Evolutionary conservation across 768 basidiomycete genomes (phyloP), one percentile per base, ranked within the genome.

Genomic region (Leucosporidium scottii): DNA sequence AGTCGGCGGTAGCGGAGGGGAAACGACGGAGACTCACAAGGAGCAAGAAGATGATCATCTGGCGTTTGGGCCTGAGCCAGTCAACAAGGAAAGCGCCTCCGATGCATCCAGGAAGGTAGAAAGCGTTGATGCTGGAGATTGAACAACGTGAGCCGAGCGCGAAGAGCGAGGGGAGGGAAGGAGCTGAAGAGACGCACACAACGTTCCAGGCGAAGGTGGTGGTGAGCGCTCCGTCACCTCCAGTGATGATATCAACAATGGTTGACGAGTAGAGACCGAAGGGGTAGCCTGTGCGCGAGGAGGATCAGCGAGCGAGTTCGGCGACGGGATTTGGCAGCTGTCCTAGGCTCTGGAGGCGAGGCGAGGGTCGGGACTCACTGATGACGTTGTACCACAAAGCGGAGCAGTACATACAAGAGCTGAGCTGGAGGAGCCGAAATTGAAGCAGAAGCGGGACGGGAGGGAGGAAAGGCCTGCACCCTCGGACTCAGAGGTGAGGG

Each of bases 331-430:
- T n/a, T n/a, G n/a, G n/a, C n/a, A n/a, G n/a, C n/a, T n/a, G n/a
- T n/a, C n/a, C n/a, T n/a, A n/a, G n/a, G n/a, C n/a, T 84, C 92
- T 91, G 93, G 23, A 91, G 91, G 69, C 93, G 86, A 18, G 88
- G 82, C 54, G 6, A 5, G 6, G 12, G 0, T 70, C 59, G 48
- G 18, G 6, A 49, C 48, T n/a, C 48, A 49, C 48, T 49, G 18
- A 73, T 60, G 23, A 53, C 68, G 60, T 78, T 76, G 64, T 78
- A 79, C 50, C n/a, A n/a, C n/a, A n/a, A n/a, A n/a, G n/a, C n/a
- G n/a, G n/a, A n/a, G n/a, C n/a, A n/a, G n/a, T n/a, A n/a, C n/a
- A n/a, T n/a, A n/a, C n/a, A n/a, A n/a, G n/a, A n/a, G n/a, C n/a
- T n/a, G n/a, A n/a, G n/a, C n/a, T n/a, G n/a, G n/a, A n/a, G n/a